phyloP scores from a whole-genome alignment of 768 basidiomycete species.

The Auriscalpium microsporum region DNA sequence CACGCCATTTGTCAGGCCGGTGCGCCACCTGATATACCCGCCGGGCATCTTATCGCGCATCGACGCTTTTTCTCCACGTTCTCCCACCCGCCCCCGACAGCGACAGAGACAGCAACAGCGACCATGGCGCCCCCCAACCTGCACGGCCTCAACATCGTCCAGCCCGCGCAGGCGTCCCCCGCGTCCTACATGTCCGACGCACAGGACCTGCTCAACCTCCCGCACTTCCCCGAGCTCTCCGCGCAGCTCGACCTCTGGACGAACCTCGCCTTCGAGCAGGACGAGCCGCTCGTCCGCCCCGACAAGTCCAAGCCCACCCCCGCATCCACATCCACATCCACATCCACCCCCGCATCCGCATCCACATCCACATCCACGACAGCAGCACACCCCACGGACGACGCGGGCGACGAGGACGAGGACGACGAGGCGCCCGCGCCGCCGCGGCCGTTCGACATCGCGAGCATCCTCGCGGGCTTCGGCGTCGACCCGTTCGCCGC shows the following conservation, averaged over 20 bases:
- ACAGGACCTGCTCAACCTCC: conserved; percentile 54
- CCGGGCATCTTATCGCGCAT: neutral
- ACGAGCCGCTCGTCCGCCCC: conserved; percentile 44
- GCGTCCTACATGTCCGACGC: conserved; percentile 22
- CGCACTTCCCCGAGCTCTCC: conserved; percentile 63
- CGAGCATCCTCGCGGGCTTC: conserved; percentile 27
- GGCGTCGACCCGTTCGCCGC: conserved; percentile 36
- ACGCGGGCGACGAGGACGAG: conserved; percentile 37
- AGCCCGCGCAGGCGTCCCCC: conserved; percentile 38
- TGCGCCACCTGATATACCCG: neutral
- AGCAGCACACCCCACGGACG: conserved; percentile 19
- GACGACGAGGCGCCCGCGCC: conserved; percentile 45
- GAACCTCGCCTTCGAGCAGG: conserved; percentile 69
- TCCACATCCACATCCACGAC: neutral
- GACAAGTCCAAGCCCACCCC: too few relatives aligned
- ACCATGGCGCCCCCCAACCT: conserved; percentile 57
- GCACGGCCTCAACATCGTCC: conserved; percentile 76
- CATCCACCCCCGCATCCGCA: neutral
- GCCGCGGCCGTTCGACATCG: conserved; percentile 37
- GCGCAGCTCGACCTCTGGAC: conserved; percentile 83
- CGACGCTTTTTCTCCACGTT: neutral
- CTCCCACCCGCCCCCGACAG: neutral
- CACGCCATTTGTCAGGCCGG: neutral
- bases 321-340: neutral
- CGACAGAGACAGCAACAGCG: neutral